Percentiles rank a stretch among this genome's conserved stretches.
phyloP scores from a whole-genome alignment of 2,329 filamentous ascomycete species.

The Neurospora crassa region DNA sequence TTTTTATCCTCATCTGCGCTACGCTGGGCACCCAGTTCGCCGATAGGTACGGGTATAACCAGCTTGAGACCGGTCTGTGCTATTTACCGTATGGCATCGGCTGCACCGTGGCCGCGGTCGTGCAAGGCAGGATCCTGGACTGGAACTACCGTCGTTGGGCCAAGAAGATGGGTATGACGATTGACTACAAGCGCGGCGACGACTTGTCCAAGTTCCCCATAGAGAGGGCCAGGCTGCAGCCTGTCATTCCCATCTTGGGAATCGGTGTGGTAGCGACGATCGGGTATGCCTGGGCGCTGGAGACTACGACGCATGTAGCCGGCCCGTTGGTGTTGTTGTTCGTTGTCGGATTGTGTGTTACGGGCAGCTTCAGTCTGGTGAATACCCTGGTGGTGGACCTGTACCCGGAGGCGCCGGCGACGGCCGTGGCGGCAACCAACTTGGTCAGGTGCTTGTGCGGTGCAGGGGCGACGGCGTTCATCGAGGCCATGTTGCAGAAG shows the following conservation, averaged over 20 bases:
- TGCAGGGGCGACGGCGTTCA: slow-evolving; percentile 48
- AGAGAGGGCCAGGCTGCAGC: slow-evolving; percentile 43
- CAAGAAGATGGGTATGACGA: slow-evolving; percentile 46
- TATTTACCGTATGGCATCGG: slow-evolving; percentile 45
- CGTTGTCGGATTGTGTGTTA: slow-evolving; percentile 46
- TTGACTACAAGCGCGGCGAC: slow-evolving; percentile 48
- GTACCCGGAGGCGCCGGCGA: slow-evolving; percentile 50
- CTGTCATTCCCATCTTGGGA: slow-evolving; percentile 43
- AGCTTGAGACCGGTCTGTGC: slow-evolving; percentile 43
- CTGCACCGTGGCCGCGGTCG: slow-evolving; percentile 36
- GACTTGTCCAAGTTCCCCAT: slow-evolving; percentile 44
- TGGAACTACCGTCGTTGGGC: slow-evolving; percentile 66
- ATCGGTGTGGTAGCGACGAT: slow-evolving; percentile 44
- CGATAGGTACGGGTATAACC: slow-evolving; percentile 40
- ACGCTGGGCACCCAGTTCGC: slow-evolving; percentile 43
- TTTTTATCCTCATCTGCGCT: slow-evolving; percentile 44
- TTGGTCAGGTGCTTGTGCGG: slow-evolving; percentile 52
- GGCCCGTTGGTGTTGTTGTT: slow-evolving; percentile 47
- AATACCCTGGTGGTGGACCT: slow-evolving; percentile 55
- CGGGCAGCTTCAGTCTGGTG: slow-evolving; percentile 54
- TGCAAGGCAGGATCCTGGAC: slow-evolving; percentile 49
- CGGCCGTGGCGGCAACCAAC: slow-evolving; percentile 55
- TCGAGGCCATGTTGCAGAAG: slow-evolving; percentile 45
- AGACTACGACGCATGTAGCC: slow-evolving; percentile 40
- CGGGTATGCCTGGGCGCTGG: slow-evolving; percentile 48